Evolutionary conservation across 495 filamentous ascomycete genomes (phyloP), one percentile per base, ranked within the genome.

Genomic region (Aspergillus steynii): DNA sequence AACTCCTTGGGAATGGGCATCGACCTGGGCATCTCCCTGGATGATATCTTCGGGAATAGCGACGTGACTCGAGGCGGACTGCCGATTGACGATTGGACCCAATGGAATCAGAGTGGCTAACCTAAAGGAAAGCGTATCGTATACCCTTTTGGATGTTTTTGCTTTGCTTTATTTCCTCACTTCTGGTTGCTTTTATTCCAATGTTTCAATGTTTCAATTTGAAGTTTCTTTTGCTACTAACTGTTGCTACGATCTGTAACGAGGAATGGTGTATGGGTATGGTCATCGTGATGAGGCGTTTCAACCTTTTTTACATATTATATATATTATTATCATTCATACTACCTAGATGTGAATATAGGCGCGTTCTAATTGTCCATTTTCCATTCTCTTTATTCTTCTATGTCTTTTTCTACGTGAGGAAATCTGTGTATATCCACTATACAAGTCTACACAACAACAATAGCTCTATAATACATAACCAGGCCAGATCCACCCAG

Each of bases 41-140:
- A 78, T 54, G 78, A 81, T 50, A 66, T 81, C 34, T 77, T 81
- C 49, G 78, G 77, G 9, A 78, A 74, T 32, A 66, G 64, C 8
- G 67, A 73, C 12, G 53, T 56, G 4, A 69, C 49, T 53, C 67
- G 65, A 32, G 63, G 57, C 55, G 61, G 58, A 55, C 62, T 57
- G 61, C 61, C 53, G 27, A 75, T 69, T 37, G 78, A 80, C 42
- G 77, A 81, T 4, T 81, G 76, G 77, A 67, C 66, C 27, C 74
- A 77, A 54, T 81, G 77, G 76, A 76, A 42, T 15, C 37, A 8
- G 7, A 42, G 12, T 78, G 77, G 78, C 74, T 61, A 58, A 20
- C 20, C 20, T 20, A 66, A 65, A 45, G 50, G 32, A 2, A 61
- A 29, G 61, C 12, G 34, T 47, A 29, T 28, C 26, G 20, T 5